Evolutionary conservation across 2,329 filamentous ascomycete species (phyloP).

Genomic region (Dendryphion nanum): DNA sequence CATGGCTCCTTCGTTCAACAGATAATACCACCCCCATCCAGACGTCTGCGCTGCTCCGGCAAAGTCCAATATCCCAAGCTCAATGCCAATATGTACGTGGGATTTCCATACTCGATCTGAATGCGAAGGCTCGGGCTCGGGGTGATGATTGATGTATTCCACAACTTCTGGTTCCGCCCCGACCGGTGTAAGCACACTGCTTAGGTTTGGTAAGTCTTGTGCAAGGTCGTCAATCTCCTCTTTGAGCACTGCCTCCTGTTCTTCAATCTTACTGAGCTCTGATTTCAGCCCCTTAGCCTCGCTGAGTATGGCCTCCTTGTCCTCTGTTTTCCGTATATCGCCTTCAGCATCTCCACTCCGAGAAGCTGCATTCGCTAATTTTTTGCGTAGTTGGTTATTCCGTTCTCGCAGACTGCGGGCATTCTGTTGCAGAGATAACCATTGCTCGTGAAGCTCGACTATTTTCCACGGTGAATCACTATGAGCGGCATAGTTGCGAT

Average conservation of each 20-base stretch:
- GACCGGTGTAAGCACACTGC: slow-evolving; percentile 70
- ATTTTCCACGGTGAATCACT: slow-evolving; percentile 55
- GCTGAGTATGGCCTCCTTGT: slow-evolving; percentile 56
- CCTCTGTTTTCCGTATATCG: slow-evolving; percentile 32
- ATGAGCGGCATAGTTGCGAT: slow-evolving; percentile 73
- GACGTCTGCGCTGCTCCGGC: slow-evolving; percentile 74
- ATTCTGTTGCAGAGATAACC: slow-evolving; percentile 54
- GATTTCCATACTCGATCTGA: slow-evolving; percentile 61
- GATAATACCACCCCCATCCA: slow-evolving; percentile 98
- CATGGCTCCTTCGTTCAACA: slow-evolving; percentile 85
- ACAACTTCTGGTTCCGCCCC: slow-evolving; percentile 65
- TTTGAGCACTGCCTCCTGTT: slow-evolving; percentile 58
- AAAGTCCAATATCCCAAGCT: slow-evolving; percentile 91
- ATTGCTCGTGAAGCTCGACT: slow-evolving; percentile 48
- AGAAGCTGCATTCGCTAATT: slow-evolving; percentile 44
- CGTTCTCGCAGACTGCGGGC: slow-evolving; percentile 63
- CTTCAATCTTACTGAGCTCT: slow-evolving; percentile 59
- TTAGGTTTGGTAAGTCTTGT: slow-evolving; percentile 81
- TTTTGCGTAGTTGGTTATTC: slow-evolving; percentile 62
- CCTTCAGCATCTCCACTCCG: slow-evolving; percentile 23
- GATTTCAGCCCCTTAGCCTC: slow-evolving; percentile 67
- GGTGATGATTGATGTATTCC: slow-evolving; percentile 76
- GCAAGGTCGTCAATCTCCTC: slow-evolving; percentile 72
- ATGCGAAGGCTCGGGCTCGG: slow-evolving; percentile 32
- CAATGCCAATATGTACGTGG: slow-evolving; percentile 81